Percentiles rank a stretch among this genome's conserved stretches.
Evolutionary conservation across 208 protist genomes (phyloP).

Genomic region (Trypanosoma melophagium): DNA sequence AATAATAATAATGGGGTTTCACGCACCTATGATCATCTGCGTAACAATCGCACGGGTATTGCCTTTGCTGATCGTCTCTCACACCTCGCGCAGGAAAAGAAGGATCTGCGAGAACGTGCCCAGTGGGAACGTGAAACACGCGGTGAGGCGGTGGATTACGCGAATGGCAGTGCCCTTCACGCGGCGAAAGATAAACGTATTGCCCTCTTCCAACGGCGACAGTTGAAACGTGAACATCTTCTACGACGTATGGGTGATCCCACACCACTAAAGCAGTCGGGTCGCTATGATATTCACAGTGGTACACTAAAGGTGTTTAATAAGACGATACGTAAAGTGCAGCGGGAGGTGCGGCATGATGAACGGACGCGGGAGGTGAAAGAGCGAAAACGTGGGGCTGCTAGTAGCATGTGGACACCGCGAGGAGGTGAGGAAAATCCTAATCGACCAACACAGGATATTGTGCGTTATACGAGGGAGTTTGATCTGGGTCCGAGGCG

Average conservation of each 20-base stretch:
- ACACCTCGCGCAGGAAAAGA: constrained; percentile 59
- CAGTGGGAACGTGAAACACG: constrained; percentile 71
- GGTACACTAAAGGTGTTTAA: constrained; percentile 78
- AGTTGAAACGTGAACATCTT: constrained; percentile 73
- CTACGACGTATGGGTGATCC: constrained; percentile 80
- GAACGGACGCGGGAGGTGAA: constrained; percentile 54
- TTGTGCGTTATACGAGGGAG: constrained; percentile 70
- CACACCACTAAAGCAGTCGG: constrained; percentile 82
- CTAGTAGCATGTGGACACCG: constrained; percentile 60
- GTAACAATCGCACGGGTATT: constrained; percentile 47
- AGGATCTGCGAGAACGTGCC: constrained; percentile 47
- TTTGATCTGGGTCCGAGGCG: constrained; percentile 61
- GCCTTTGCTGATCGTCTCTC: constrained; percentile 68
- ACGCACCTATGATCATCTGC: constrained; percentile 35
- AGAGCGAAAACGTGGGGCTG: constrained; percentile 43
- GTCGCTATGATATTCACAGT: constrained; percentile 61
- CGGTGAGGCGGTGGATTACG: constrained; percentile 79
- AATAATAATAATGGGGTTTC: background rate
- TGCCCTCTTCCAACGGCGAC: constrained; percentile 59
- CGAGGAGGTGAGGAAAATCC: constrained; percentile 49
- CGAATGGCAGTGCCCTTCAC: constrained; percentile 67
- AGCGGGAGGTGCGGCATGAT: constrained; percentile 72
- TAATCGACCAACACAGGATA: constrained; percentile 55
- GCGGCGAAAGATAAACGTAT: constrained; percentile 76
- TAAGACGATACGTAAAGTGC: constrained; percentile 81